These are phyloP conservation scores for Eurotiales sp. DNA, from an alignment of 2,329 filamentous ascomycete species.

Conservation along the genomic window DNA sequence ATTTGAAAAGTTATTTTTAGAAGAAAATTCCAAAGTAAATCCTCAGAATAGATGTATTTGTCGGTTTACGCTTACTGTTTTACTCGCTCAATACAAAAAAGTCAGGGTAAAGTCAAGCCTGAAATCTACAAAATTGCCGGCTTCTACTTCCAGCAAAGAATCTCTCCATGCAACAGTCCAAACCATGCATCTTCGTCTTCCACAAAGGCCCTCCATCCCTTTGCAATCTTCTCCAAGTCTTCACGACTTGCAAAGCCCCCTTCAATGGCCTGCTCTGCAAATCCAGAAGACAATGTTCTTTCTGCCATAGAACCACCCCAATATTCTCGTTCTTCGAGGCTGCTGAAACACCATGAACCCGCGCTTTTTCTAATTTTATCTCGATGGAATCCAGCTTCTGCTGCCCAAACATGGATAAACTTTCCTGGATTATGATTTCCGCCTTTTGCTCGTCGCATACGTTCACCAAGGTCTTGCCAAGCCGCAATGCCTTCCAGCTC, in stretches of 20 bases:
- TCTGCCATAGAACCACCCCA: conserved; percentile 35
- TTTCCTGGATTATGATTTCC: conserved; percentile 28
- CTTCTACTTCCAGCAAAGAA: conserved; percentile 35
- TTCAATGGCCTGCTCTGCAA: conserved; percentile 26
- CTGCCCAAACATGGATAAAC: conserved; percentile 34
- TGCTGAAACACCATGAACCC: conserved; percentile 35
- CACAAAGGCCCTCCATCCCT: conserved; percentile 33
- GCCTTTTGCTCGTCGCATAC: conserved; percentile 19
- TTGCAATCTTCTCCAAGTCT: conserved; percentile 29
- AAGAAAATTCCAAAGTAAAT: no score
- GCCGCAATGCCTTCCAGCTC: no score
- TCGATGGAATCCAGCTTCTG: conserved; percentile 30
- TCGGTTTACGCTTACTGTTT: no score
- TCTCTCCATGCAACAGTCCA: conserved; percentile 35
- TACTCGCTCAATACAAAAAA: no score
- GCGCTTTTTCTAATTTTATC: conserved; percentile 24
- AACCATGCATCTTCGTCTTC: conserved; percentile 35
- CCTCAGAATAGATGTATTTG: no score
- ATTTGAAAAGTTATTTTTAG: no score
- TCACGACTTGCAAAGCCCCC: conserved; percentile 29
- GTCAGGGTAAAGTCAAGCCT: no score
- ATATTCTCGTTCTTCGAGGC: conserved; percentile 28
- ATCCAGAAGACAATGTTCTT: conserved; percentile 25
- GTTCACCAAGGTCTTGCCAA: neutral
- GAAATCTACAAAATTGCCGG: no score